A percentile compares a stretch with the other conserved stretches of the same genome.
Conservation (phyloP, 2,329 filamentous ascomycete genomes). For the Aspergillus sp. region DNA sequence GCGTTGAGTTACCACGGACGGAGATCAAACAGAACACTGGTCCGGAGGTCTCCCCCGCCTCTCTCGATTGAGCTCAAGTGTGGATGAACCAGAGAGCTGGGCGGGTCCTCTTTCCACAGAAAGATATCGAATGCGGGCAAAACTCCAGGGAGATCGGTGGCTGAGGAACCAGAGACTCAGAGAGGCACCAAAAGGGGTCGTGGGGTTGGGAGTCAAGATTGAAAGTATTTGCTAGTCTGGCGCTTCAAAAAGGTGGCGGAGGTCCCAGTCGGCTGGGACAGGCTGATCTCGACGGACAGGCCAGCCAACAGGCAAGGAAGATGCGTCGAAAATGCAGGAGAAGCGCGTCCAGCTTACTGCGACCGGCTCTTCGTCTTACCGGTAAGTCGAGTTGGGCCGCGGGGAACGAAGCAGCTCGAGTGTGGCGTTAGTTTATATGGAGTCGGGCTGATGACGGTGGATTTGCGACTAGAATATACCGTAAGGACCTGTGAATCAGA, state of each 20-base stretch:
- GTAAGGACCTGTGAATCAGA: too few species aligned
- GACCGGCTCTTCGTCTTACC: too few species aligned
- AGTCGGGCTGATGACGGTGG: background rate
- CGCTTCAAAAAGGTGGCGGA: background rate
- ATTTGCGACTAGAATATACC: background rate
- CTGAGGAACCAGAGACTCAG: conserved; percentile 1
- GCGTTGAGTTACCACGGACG: conserved; percentile 17
- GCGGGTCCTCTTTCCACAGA: background rate
- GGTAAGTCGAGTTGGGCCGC: too few species aligned
- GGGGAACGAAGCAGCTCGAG: background rate
- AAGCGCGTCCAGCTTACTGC: background rate
- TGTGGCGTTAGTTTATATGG: background rate
- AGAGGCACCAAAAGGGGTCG: background rate
- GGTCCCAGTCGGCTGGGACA: conserved; percentile 3
- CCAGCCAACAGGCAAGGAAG: background rate
- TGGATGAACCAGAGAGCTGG: background rate
- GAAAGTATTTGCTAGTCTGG: conserved; percentile 1
- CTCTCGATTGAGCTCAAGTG: background rate
- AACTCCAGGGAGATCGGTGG: background rate
- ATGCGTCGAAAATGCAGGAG: background rate
- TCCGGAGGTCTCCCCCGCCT: conserved; percentile 17
- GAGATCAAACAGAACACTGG: conserved; percentile 15
- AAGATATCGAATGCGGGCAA: background rate
- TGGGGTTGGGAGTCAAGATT: background rate
- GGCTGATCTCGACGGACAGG: background rate